phyloP scores from a whole-genome alignment of 352 stramenopile genomes.

The Pythium brassicae region DNA sequence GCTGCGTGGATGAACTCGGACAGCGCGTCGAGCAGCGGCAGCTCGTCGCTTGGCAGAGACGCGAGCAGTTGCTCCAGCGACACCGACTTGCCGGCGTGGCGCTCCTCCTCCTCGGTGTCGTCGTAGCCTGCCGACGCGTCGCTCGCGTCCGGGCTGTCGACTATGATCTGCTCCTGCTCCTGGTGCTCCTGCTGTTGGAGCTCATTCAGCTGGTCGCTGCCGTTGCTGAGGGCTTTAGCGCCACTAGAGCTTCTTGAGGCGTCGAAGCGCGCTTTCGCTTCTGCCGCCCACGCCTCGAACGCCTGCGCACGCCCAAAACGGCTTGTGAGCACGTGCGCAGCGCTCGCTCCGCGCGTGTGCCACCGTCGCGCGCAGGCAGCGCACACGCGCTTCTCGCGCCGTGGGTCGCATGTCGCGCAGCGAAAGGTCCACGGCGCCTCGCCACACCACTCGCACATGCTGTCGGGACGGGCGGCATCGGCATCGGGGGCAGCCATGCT shows the following conservation, averaged over 20 bases:
- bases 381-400: slow-evolving; percentile 24
- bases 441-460: slow-evolving; percentile 30
- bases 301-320: slow-evolving; percentile 13
- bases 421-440: slow-evolving; percentile 26
- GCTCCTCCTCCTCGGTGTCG: background rate
- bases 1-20: slow-evolving; percentile 30
- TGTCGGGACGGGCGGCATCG: background rate
- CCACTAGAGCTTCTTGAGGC: background rate
- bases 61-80: slow-evolving; percentile 24
- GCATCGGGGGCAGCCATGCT: no score
- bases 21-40: slow-evolving; percentile 22
- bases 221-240: background rate
- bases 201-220: background rate
- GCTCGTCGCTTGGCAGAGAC: slow-evolving; percentile 18
- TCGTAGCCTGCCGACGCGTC: background rate
- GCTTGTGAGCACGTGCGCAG: slow-evolving; percentile 23
- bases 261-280: background rate
- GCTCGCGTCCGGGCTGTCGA: background rate
- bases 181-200: background rate
- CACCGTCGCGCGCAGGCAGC: slow-evolving; percentile 24
- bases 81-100: slow-evolving; percentile 1
- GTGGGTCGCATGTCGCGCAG: slow-evolving; percentile 31
- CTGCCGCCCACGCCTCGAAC: slow-evolving; percentile 17
- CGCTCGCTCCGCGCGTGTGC: slow-evolving; percentile 36
- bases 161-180: slow-evolving; percentile 1